These are phyloP conservation scores for Colletotrichum truncatum DNA, from an alignment of 2,329 filamentous ascomycete species.

Conservation along the genomic window DNA sequence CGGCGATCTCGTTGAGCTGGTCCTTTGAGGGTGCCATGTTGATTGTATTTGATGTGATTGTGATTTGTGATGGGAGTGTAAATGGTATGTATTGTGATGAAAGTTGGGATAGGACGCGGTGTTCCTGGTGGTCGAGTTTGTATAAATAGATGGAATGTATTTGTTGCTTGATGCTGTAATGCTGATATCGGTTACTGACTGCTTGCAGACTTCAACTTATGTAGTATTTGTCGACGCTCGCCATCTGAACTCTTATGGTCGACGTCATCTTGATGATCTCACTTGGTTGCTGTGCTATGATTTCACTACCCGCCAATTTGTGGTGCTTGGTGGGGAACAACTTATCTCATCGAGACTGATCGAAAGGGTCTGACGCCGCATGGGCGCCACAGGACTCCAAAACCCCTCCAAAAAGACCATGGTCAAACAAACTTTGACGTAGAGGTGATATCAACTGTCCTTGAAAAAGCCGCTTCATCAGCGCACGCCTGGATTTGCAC, in stretches of 20 bases:
- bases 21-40: conserved; percentile 41
- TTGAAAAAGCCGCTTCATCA: background rate
- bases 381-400: conserved; percentile 1
- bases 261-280: conserved; percentile 30
- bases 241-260: conserved; percentile 13
- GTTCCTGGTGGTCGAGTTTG: background rate
- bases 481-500: background rate
- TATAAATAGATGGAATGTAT: background rate
- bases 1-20: conserved; percentile 52
- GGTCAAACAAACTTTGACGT: conserved; percentile 18
- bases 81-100: background rate
- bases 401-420: background rate
- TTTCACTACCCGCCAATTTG: conserved; percentile 30
- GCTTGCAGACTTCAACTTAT: conserved; percentile 15
- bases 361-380: conserved; percentile 7
- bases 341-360: conserved; percentile 26
- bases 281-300: conserved; percentile 15
- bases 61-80: background rate
- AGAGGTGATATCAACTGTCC: conserved; percentile 24
- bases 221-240: conserved; percentile 10
- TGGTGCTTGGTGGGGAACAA: conserved; percentile 22
- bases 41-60: background rate
- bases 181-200: background rate
- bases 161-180: background rate
- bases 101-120: background rate